Evolutionary conservation across 2,329 filamentous ascomycete species (phyloP).

Genomic region (Epichloe brachyelytri): DNA sequence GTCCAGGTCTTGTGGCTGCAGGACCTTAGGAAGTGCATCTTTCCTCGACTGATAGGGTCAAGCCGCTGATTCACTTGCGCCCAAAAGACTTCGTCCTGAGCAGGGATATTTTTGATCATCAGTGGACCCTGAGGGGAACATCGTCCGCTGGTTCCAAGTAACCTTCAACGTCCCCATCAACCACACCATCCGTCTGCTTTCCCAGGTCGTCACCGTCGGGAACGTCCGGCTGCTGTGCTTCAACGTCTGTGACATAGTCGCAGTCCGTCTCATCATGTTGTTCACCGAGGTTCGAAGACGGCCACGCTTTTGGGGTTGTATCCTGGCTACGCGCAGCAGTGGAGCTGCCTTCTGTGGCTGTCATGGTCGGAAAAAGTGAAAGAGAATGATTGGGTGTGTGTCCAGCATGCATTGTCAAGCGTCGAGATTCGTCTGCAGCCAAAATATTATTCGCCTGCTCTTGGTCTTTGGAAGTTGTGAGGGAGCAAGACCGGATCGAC

Average conservation of each 20-base stretch:
- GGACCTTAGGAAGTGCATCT: constrained; percentile 33
- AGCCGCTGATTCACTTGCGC: constrained; percentile 37
- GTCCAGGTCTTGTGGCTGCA: constrained; percentile 12
- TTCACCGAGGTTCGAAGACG: background rate
- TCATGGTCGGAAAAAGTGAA: constrained; percentile 34
- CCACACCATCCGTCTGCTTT: background rate
- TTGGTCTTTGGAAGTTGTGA: constrained; percentile 20
- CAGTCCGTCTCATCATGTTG: background rate
- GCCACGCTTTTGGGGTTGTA: constrained; percentile 16
- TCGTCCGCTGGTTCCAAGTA: constrained; percentile 30
- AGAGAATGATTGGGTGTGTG: constrained; percentile 50
- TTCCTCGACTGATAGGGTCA: constrained; percentile 32
- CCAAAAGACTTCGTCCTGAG: constrained; percentile 42
- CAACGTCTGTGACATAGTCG: background rate
- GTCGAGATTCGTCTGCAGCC: constrained; percentile 32
- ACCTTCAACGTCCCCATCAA: constrained; percentile 11
- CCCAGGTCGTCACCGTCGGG: background rate
- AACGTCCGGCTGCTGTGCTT: background rate
- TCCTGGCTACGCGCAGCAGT: constrained; percentile 15
- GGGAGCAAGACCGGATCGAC: constrained; percentile 3
- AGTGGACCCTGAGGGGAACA: constrained; percentile 36
- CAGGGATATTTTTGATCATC: constrained; percentile 42
- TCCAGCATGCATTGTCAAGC: constrained; percentile 49
- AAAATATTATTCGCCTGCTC: constrained; percentile 31
- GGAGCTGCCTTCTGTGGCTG: constrained; percentile 24